These are phyloP conservation scores for Penicillium robsamsonii DNA, from an alignment of 495 filamentous ascomycete species.

Conservation along the genomic window DNA sequence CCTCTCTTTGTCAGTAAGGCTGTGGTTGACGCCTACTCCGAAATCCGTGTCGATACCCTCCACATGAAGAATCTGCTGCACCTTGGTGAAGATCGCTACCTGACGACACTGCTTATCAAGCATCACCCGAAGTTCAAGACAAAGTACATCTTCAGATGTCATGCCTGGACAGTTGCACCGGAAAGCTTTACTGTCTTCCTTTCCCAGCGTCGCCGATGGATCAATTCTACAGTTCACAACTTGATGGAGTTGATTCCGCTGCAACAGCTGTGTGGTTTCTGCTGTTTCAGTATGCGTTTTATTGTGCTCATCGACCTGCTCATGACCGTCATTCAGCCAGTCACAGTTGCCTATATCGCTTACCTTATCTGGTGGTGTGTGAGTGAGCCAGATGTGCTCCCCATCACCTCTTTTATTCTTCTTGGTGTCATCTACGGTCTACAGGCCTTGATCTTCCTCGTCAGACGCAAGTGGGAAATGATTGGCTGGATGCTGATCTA, in stretches of 20 bases:
- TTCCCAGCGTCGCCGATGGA: conserved; percentile 98
- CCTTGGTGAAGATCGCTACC: conserved; percentile 86
- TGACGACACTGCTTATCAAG: conserved; percentile 94
- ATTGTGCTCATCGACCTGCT: conserved; percentile 93
- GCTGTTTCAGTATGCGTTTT: conserved; percentile 99
- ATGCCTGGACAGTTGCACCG: conserved; percentile 95
- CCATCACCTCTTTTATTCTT: conserved; percentile 81
- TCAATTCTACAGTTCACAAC: conserved; percentile 99
- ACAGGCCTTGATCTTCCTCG: conserved; percentile 95
- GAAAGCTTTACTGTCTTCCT: conserved; percentile 92
- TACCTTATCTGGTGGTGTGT: conserved; percentile 81
- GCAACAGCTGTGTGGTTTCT: conserved; percentile 95
- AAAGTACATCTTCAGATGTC: conserved; percentile 89
- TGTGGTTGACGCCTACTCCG: conserved; percentile 78
- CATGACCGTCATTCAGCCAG: conserved; percentile 87
- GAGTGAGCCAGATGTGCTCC: conserved; percentile 59
- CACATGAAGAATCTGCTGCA: conserved; percentile 99
- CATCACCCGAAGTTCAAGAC: conserved; percentile 92
- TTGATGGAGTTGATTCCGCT: conserved; percentile 92
- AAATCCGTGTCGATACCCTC: conserved; percentile 93
- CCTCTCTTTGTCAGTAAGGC: conserved; percentile 93
- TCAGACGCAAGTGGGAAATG: conserved; percentile 97
- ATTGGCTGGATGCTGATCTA: conserved; percentile 99
- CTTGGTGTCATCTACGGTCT: conserved; percentile 94
- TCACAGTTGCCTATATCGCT: conserved; percentile 84